phyloP scores from a whole-genome alignment of 2,329 filamentous ascomycete species.

The Leptographium galeiforme region DNA sequence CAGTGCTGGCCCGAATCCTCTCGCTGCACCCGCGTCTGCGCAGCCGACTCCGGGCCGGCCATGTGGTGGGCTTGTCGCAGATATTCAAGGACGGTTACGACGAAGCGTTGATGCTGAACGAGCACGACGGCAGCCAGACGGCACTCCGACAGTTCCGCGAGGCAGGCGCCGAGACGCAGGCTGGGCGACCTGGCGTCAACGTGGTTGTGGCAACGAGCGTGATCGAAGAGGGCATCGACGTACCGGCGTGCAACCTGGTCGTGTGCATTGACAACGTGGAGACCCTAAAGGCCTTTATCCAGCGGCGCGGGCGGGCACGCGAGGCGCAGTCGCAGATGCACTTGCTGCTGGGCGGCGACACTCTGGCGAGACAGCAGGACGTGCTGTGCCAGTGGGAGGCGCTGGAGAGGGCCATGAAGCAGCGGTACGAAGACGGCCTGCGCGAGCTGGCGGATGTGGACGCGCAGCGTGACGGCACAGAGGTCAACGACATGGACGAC shows the following conservation, averaged over 20 bases:
- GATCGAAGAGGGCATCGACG: conserved; percentile 55
- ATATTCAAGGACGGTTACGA: background rate
- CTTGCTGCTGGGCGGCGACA: conserved; percentile 22
- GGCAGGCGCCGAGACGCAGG: background rate
- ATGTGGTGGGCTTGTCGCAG: conserved; percentile 34
- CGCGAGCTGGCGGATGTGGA: conserved; percentile 33
- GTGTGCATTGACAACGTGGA: conserved; percentile 42
- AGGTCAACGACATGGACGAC: conserved; percentile 19
- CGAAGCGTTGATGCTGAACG: conserved; percentile 16
- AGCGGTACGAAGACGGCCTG: conserved; percentile 51
- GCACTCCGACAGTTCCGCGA: conserved; percentile 36
- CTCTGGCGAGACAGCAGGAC: background rate
- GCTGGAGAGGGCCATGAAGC: conserved; percentile 62
- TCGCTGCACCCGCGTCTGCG: conserved; percentile 32
- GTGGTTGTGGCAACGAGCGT: conserved; percentile 51
- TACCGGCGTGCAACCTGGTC: conserved; percentile 50
- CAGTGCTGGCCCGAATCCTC: conserved; percentile 45
- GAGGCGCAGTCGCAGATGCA: conserved; percentile 37
- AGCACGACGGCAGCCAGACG: conserved; percentile 21
- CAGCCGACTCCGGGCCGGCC: conserved; percentile 34
- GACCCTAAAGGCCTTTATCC: conserved; percentile 44
- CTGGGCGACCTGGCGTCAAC: conserved; percentile 23
- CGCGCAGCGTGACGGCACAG: conserved; percentile 29
- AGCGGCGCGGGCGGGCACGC: conserved; percentile 39
- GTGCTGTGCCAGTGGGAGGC: conserved; percentile 39